Evolutionary conservation across 1,284 basidiomycete species (phyloP).

Genomic region (Pyrrhoderma lamaoense): DNA sequence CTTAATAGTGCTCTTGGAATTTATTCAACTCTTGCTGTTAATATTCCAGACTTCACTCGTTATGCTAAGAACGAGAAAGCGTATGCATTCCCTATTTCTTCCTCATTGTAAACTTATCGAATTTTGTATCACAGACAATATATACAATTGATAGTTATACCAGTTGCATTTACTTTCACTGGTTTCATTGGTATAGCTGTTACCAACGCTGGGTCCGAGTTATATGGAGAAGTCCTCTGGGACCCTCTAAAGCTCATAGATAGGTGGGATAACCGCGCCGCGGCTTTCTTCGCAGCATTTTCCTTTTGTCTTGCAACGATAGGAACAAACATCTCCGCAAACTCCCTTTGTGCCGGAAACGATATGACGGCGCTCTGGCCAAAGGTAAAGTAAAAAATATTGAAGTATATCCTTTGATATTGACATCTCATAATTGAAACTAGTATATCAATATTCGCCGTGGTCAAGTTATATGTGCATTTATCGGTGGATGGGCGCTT

Average conservation of each 20-base stretch:
- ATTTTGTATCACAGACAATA: constrained; percentile 41
- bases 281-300: constrained; percentile 70
- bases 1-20: constrained; percentile 64
- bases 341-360: constrained; percentile 72
- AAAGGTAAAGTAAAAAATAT: too few relatives aligned
- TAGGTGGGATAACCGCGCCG: constrained; percentile 68
- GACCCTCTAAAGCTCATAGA: constrained; percentile 47
- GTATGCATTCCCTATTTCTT: constrained; percentile 31
- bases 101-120: not conserved
- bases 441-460: constrained; percentile 67
- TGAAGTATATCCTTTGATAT: constrained; percentile 12
- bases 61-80: constrained; percentile 55
- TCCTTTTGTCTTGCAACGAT: constrained; percentile 61
- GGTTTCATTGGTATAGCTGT: constrained; percentile 58
- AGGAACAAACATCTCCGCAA: constrained; percentile 71
- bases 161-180: constrained; percentile 55
- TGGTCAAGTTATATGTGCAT: constrained; percentile 65
- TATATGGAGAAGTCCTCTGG: constrained; percentile 54
- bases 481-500: constrained; percentile 62
- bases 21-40: constrained; percentile 59
- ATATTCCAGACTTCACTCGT: constrained; percentile 69
- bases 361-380: constrained; percentile 66
- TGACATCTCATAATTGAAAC: constrained; percentile 17
- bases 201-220: constrained; percentile 53
- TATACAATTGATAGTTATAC: constrained; percentile 64